Evolutionary conservation across 2,329 filamentous ascomycete species (phyloP), one percentile per base, ranked within the genome.

Genomic region (Diaporthe citrichinensis): DNA sequence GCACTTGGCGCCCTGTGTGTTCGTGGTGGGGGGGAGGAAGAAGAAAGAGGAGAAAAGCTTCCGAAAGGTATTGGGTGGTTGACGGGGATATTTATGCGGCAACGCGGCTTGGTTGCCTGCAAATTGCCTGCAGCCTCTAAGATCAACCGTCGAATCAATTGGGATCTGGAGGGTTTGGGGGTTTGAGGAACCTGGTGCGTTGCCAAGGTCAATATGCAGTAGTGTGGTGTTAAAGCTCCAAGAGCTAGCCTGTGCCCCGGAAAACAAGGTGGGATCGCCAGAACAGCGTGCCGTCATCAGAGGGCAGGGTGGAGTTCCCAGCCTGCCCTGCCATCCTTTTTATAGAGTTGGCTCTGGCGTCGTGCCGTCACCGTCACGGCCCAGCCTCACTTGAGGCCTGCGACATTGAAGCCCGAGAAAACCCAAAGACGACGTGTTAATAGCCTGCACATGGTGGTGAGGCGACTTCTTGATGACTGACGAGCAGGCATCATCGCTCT

Each of bases 1-100:
- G 84, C 83, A 84, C 84, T 91, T 91, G 91, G 90, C 89, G 88
- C 89, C 89, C 88, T 86, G 84, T 85, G 84, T 84, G 83, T 85
- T 85, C 85, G 88, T 82, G 85, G 87, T 83, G 86, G 84, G 88
- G 71, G 88, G 88, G 85, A 85, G 83, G 84, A 84, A 85, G 82
- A 85, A 83, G 84, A 85, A 83, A 85, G 81, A 81, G 79, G 81
- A 79, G 80, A 78, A 82, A 81, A 81, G 80, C 79, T 79, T 77
- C 78, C 79, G 80, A 80, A 83, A 83, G 83, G 81, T 79, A 39
- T 80, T 77, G 77, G 76, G 62, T 76, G 78, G 77, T 75, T 77
- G 79, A 77, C 81, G 85, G 85, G 85, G 85, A 85, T 86, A 83
- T 85, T 82, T 77, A 72, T 65, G 73, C 76, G 71, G 71, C 73